Evolutionary conservation across 2,329 filamentous ascomycete species (phyloP).

Genomic region (Myriosclerotinia scirpicola): DNA sequence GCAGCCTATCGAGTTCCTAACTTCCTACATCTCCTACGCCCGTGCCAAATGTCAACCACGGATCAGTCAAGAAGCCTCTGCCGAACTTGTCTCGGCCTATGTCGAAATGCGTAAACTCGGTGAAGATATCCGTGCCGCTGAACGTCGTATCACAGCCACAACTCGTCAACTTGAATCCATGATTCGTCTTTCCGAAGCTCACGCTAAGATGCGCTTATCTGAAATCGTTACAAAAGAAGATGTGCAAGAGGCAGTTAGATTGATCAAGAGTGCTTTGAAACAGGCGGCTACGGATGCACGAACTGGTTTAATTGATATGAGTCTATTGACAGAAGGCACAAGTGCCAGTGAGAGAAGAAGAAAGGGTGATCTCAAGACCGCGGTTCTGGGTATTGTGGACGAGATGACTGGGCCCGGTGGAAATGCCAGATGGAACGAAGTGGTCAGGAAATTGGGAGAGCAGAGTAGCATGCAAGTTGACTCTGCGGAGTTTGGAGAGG

Average conservation of each 20-base stretch:
- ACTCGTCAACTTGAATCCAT: constrained; percentile 96
- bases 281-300: constrained; percentile 93
- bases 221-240: constrained; percentile 74
- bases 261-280: constrained; percentile 93
- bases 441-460: constrained; percentile 71
- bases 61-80: constrained; percentile 76
- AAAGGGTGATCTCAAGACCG: constrained; percentile 80
- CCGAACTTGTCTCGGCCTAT: constrained; percentile 82
- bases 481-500: constrained; percentile 77
- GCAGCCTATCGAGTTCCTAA: constrained; percentile 90
- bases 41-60: constrained; percentile 80
- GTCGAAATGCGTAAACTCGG: constrained; percentile 94
- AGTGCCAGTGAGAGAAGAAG: constrained; percentile 81
- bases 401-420: constrained; percentile 71
- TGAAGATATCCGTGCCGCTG: constrained; percentile 78
- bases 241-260: constrained; percentile 83
- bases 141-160: constrained; percentile 96
- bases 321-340: constrained; percentile 89
- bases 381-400: constrained; percentile 72
- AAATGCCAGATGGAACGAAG: constrained; percentile 74
- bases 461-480: constrained; percentile 71
- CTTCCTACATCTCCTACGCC: constrained; percentile 95
- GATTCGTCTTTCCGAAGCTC: constrained; percentile 94
- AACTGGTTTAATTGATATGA: constrained; percentile 94
- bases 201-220: constrained; percentile 94